Evolutionary conservation across 768 basidiomycete genomes (phyloP), one percentile per base, ranked within the genome.

Genomic region (Agaricus blazei): DNA sequence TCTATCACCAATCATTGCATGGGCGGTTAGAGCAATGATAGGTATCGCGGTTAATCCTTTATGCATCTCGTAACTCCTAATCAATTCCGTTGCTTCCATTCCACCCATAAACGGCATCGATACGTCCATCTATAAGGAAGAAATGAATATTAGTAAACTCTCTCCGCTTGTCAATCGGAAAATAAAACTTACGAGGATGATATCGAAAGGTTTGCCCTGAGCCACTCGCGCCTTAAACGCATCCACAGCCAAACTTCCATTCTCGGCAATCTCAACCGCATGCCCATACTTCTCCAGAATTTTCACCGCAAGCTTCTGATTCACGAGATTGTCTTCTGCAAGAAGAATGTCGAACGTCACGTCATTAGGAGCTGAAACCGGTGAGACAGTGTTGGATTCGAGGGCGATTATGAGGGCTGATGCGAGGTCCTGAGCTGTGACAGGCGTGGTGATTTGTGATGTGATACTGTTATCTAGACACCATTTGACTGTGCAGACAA

Each of bases 71-170:
- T 85, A 92, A 37, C 83, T 80, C 50, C 96, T 84, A 58, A 98
- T 97, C 55, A 92, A 76, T 60, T 93, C 88, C 0, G 97, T 99
- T 1, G 96, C 93, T 70, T 99, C 95, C 86, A 96, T 93, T 60
- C 96, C 95, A 48, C 95, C 94, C 93, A 98, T 98, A 71, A 95
- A 88, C 5, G 94, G 93, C 93, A 96, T 95, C 9, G 94, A 97
- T 12, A 97, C 88, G 64, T 98, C 95, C 96, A 98, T 98, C 90
- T 96, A 58, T 34, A 3, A 34, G 2, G 34, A 14, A 50, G 49
- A 11, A 44, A 46, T 23, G 24, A 2, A 27, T 56, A 49, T 41
- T 57, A 31, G 59, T 29, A 24, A 42, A 36, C 44, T 4, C 15
- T 11, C 7, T n/a, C 36, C 45, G 34, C 7, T 11, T 11, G 34